phyloP scores from a whole-genome alignment of 768 basidiomycete genomes.

The Trametes gibbosa region DNA sequence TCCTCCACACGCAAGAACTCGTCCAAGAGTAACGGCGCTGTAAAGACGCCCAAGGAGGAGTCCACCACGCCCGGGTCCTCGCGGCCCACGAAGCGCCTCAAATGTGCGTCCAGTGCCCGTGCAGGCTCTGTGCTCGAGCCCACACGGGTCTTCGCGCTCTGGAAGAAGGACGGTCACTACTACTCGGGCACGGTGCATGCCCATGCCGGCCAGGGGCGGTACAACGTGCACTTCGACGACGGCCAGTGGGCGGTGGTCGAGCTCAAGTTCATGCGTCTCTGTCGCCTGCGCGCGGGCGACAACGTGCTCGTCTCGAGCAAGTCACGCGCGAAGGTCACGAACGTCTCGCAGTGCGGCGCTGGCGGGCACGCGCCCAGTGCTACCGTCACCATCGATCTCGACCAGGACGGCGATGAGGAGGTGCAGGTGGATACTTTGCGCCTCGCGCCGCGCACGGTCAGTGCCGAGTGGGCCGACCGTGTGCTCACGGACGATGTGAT shows the following conservation, averaged over 20 bases:
- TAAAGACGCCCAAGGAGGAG: constrained; percentile 3
- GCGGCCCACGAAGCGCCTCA: constrained; percentile 20
- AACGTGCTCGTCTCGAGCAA: constrained; percentile 42
- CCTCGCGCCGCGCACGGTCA: constrained; percentile 51
- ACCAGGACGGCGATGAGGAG: constrained; percentile 34
- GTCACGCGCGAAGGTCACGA: constrained; percentile 19
- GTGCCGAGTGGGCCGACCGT: constrained; percentile 54
- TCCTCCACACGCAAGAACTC: constrained; percentile 23
- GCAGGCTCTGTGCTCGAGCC: constrained; percentile 11
- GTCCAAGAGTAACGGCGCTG: constrained; percentile 13
- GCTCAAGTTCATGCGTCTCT: constrained; percentile 42
- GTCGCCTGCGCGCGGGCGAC: constrained; percentile 53
- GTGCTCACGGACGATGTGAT: constrained; percentile 41
- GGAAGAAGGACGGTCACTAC: constrained; percentile 58
- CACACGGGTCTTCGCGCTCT: constrained; percentile 69
- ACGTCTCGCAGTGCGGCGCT: not conserved
- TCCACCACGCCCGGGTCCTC: constrained; percentile 3
- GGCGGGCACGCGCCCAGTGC: constrained; percentile 16
- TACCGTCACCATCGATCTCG: constrained; percentile 37
- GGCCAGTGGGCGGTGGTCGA: constrained; percentile 38
- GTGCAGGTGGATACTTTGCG: constrained; percentile 41
- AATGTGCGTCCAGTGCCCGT: constrained; percentile 14
- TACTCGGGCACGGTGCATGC: constrained; percentile 57
- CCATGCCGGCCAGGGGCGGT: constrained; percentile 32
- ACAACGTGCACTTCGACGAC: constrained; percentile 69